Evolutionary conservation across 2,329 filamentous ascomycete species (phyloP), one percentile per base, ranked within the genome.

Genomic region (Phyllosticta ampelicida): DNA sequence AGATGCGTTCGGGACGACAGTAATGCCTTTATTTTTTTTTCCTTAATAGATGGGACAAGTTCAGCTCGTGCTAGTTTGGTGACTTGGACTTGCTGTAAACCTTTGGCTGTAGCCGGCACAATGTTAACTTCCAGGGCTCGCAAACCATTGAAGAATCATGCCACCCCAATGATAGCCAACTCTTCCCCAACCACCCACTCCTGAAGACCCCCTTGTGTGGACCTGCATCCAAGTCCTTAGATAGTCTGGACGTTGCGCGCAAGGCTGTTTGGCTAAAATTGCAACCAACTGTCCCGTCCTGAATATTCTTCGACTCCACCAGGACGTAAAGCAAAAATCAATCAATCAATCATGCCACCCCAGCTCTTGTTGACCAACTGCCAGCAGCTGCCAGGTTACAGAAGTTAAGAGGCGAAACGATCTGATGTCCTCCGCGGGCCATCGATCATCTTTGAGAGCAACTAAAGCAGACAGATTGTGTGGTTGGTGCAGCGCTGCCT

Each of bases 11-110:
- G 64, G 62, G 66, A 71, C 68, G 63, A 71, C 67, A 63, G 65
- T 71, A 66, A 71, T 71, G 70, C 67, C 36, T 44, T 67, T n/a
- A n/a, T 66, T 71, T 68, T 62, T 67, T 68, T 64, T 62, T 64
- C 60, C 56, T 51, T 59, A 68, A 70, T 71, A 71, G 70, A 73
- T 59, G 48, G 36, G 52, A 55, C 53, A 29, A 23, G 44, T 44
- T 44, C 36, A 44, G 1, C n/a, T 8, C 16, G 36, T 44, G 36
- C 36, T n/a, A n/a, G 4, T 13, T 16, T n/a, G 16, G 36, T 44
- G 36, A 44, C 13, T n/a, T 5, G 13, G 36, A 44, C 30, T n/a
- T n/a, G 16, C 6, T 16, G 30, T 36, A 36, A 36, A n/a, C n/a
- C n/a, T n/a, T 26, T 26, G 23, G 23, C 8, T 3, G 8, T 44